phyloP scores from a whole-genome alignment of 2,329 filamentous ascomycete species.

The Fusarium multiceps region DNA sequence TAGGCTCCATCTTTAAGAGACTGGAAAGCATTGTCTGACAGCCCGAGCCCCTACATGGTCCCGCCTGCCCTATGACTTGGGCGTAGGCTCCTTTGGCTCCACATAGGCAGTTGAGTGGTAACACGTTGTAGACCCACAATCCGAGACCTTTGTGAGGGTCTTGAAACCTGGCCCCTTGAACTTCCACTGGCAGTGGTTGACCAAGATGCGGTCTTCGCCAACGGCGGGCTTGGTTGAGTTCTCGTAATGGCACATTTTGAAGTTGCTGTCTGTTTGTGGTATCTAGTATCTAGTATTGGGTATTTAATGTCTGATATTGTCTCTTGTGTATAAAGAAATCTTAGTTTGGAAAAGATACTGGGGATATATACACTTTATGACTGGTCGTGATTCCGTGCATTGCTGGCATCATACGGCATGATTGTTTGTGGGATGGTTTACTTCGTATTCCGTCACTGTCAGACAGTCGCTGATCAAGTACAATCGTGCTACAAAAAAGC shows the following conservation, averaged over 20 bases:
- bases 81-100: neutral
- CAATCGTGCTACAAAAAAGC: too few species aligned
- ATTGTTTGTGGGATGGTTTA: neutral
- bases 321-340: too few species aligned
- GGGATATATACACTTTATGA: rapidly evolving
- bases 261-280: neutral
- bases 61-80: neutral
- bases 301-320: too few species aligned
- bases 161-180: neutral
- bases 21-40: rapidly evolving
- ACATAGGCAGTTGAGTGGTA: neutral
- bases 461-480: neutral
- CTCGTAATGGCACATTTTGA: neutral
- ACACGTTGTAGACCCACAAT: neutral
- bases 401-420: rapidly evolving
- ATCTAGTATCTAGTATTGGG: neutral
- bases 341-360: neutral
- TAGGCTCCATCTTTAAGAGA: too few species aligned
- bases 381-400: neutral
- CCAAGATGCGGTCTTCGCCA: neutral
- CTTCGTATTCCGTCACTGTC: neutral
- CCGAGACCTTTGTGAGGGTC: neutral
- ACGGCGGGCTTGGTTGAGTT: neutral
- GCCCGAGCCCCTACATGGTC: too few species aligned
- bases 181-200: neutral